These are phyloP conservation scores for Epichloe sylvatica DNA, from an alignment of 2,329 filamentous ascomycete genomes.

Conservation along the genomic window DNA sequence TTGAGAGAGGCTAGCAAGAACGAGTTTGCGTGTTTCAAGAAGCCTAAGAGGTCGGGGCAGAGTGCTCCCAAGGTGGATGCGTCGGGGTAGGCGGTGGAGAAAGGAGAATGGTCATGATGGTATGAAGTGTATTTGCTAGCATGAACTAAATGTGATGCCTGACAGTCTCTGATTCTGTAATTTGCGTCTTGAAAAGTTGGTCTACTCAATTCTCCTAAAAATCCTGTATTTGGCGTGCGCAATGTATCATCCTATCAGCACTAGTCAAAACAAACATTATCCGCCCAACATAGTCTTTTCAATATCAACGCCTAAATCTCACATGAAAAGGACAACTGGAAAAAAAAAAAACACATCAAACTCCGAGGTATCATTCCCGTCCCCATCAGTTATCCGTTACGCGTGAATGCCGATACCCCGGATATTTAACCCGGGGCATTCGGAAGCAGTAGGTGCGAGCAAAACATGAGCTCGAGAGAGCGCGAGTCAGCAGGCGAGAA, in stretches of 20 bases:
- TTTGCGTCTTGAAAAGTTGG: no score
- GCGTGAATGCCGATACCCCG: neutral
- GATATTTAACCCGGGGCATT: constrained; percentile 10
- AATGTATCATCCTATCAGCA: no score
- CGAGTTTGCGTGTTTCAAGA: constrained; percentile 78
- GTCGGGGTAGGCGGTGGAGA: constrained; percentile 6
- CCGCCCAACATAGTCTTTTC: neutral
- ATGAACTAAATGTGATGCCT: neutral
- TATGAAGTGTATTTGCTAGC: neutral
- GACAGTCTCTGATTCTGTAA: no score
- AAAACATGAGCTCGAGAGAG: constrained; percentile 37
- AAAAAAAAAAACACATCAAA: neutral
- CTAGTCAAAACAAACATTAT: no score
- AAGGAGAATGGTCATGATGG: neutral
- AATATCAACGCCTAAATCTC: neutral
- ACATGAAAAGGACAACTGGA: neutral
- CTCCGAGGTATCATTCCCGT: constrained; percentile 14
- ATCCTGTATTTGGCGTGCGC: no score
- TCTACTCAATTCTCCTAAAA: no score
- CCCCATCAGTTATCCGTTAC: constrained; percentile 19
- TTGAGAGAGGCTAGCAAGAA: constrained; percentile 68
- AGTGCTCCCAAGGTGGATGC: constrained; percentile 20
- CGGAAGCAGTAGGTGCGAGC: constrained; percentile 32
- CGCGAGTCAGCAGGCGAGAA: constrained; percentile 37
- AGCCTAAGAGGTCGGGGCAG: constrained; percentile 35